Base-by-base conservation (phyloP, 2,329 filamentous ascomycete genomes). In the Ophiostoma ulmi region DNA sequence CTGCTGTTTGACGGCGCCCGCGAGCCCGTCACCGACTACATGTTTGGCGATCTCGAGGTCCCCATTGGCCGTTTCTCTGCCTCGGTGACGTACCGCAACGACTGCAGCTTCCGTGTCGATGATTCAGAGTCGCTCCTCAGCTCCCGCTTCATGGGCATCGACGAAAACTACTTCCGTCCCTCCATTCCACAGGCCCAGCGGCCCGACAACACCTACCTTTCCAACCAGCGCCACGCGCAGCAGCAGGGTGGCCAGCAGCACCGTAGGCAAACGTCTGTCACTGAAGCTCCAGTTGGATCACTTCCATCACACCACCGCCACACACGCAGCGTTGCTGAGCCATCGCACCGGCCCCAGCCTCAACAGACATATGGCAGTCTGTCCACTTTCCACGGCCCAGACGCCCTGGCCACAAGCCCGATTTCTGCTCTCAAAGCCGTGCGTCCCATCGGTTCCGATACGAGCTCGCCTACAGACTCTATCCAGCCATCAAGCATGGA, bases 91-190 rank as follows among this genome's bases (percentile, higher is more conserved):
- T 97, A 97, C 80, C 90, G 95, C 73, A 91, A 88, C 71, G 93
- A 95, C 77, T 97, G 92, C 81, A 93, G 91, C 76, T 97, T 99
- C 79, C 89, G 91, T 65, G 88, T 98, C 55, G 94, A 97, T 76
- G 93, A 97, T 79, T 91, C 93, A 0, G 95, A 98, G 80, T 90
- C 94, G 5, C 81, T 98, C 10, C 81, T 98, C 63, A 97, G 94
- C 80, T 97, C 94, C 17, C 90, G 93, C 41, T 97, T 98, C 77
- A 93, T 97, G 87, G 93, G 92, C 17, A 87, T 93, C 52, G 94
- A 97, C 77, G 93, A 97, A 77, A 88, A 92, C 72, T 92, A 92
- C 76, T 96, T 97, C 78, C 88, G 88, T 72, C 93, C 93, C 10
- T 94, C 92, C 1, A 80, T 95, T 22, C 85, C 69, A 3, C 63